A percentile compares a stretch with the other conserved stretches of the same genome.
Evolutionary conservation across 768 basidiomycete genomes (phyloP).

Genomic region (Arthromyces matolae): DNA sequence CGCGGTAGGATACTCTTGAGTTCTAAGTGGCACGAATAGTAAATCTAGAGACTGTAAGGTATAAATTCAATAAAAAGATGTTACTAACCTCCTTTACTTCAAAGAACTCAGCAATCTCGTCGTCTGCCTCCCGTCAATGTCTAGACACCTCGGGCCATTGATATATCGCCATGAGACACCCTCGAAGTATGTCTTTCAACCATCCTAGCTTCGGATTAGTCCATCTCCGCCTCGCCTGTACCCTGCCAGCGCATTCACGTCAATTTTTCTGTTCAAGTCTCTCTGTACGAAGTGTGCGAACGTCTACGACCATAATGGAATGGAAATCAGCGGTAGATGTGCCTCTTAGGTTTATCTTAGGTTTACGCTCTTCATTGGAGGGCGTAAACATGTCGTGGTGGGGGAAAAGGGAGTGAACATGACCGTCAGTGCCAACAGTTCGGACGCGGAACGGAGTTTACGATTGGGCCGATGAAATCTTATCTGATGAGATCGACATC

Average conservation of each 20-base stretch:
- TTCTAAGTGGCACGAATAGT: slow-evolving; percentile 36
- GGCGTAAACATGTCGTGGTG: slow-evolving; percentile 2
- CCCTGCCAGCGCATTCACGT: slow-evolving; percentile 52
- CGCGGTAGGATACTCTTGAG: slow-evolving; percentile 40
- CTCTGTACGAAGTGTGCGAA: slow-evolving; percentile 56
- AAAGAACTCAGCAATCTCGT: slow-evolving; percentile 42
- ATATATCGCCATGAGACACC: slow-evolving; percentile 53
- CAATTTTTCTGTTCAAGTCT: slow-evolving; percentile 51
- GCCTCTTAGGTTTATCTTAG: slow-evolving; percentile 80
- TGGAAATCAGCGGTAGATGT: slow-evolving; percentile 47
- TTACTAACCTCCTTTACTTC: slow-evolving; percentile 35
- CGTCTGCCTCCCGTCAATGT: slow-evolving; percentile 51
- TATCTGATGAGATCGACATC: too few relatives aligned
- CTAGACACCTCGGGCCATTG: slow-evolving; percentile 59
- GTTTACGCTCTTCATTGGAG: slow-evolving; percentile 32
- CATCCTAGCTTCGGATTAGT: slow-evolving; percentile 33
- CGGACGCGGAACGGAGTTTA: not conserved
- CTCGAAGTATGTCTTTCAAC: slow-evolving; percentile 43
- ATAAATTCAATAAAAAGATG: not conserved
- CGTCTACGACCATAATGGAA: slow-evolving; percentile 56
- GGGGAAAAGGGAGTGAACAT: too few relatives aligned
- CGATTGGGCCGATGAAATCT: not conserved
- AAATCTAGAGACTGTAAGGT: slow-evolving; percentile 25
- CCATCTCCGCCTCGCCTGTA: slow-evolving; percentile 75
- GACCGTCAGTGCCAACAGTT: too few relatives aligned